Percentiles rank a stretch among this genome's conserved stretches.
Conservation (phyloP, 495 filamentous ascomycete species). For the Lasiosphaeris hirsuta region DNA sequence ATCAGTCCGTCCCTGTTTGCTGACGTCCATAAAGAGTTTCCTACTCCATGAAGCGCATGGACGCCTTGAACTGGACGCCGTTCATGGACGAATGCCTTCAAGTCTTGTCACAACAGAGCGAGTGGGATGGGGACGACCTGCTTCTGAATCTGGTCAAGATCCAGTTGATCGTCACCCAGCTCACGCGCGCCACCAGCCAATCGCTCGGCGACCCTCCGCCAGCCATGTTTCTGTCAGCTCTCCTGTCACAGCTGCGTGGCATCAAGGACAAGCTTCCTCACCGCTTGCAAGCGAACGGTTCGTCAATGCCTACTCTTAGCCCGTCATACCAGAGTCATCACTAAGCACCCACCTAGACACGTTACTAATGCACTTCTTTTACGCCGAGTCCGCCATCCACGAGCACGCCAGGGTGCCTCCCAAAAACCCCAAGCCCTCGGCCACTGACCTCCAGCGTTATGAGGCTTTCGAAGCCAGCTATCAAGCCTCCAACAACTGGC, state of each 20-base stretch:
- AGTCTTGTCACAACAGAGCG: slow-evolving; percentile 40
- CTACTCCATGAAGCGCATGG: slow-evolving; percentile 38
- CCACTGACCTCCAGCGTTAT: slow-evolving; percentile 28
- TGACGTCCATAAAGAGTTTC: slow-evolving; percentile 24
- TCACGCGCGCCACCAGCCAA: slow-evolving; percentile 22
- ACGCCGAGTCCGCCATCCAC: slow-evolving; percentile 43
- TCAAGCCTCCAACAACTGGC: slow-evolving; percentile 19
- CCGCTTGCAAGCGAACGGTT: slow-evolving; percentile 40
- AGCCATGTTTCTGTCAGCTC: slow-evolving; percentile 41
- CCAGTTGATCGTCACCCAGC: slow-evolving; percentile 32
- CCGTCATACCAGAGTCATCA: background rate
- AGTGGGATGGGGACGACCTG: slow-evolving; percentile 49
- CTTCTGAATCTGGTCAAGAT: slow-evolving; percentile 44
- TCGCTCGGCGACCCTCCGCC: slow-evolving; percentile 35
- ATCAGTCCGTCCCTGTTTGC: background rate
- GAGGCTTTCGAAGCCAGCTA: slow-evolving; percentile 30
- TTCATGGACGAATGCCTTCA: slow-evolving; percentile 52
- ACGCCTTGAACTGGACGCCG: slow-evolving; percentile 49
- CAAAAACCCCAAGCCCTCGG: slow-evolving; percentile 11
- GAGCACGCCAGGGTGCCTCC: slow-evolving; percentile 34
- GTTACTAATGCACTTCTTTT: slow-evolving; percentile 35
- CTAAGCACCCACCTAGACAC: slow-evolving; percentile 27
- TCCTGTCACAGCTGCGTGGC: slow-evolving; percentile 42
- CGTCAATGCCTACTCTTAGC: slow-evolving; percentile 9
- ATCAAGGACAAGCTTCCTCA: slow-evolving; percentile 35